Evolutionary conservation across 345 rosid genomes (phyloP), one percentile per base, ranked within the genome.

Genomic region (Luvunga scandens): DNA sequence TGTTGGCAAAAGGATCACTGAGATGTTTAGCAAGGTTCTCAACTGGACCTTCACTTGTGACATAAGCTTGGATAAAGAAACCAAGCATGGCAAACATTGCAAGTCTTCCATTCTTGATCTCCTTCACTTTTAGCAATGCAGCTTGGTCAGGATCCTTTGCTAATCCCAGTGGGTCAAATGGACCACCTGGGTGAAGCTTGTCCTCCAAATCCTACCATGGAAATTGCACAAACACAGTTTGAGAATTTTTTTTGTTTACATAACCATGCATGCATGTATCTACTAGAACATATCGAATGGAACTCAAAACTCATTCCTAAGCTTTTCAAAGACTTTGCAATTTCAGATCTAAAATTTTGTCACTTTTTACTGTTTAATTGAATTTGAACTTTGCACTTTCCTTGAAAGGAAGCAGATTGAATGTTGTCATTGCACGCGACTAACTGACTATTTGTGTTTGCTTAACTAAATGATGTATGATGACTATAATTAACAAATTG

Each of bases 131-230:
- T 75, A 95, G 91, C 38, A 96, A 69, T 31, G 99, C 98, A 39
- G 89, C 97, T 86, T 93, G 97, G 80, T 95, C 99, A 1, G 99
- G 98, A 79, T 95, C 98, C 50, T 91, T 87, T 18, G 97, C 99
- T 1, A 93, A 89, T 19, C 98, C 98, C 80, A 96, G n/a, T 31
- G 99, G 99, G 85, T 93, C 97, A 74, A 96, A 95, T 62, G 98
- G 98, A 76, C 97, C 98, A 16, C 98, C 98, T 8, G 99, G 99
- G 82, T 96, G 97, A 8, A 96, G 92, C 93, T 89, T 91, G 97
- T 96, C 97, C 84, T 93, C 98, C 33, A 96, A 90, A 48, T 88
- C 95, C 98, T 93, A 72, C 56, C 42, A 66, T 75, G 34, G 66
- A 77, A 57, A 21, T 5, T 16, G 34, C 66, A 34, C 8, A 30